Evolutionary conservation across 192 early-diverging fungal species (phyloP), one percentile per base, ranked within the genome.

Genomic region (Coemansia umbellata): DNA sequence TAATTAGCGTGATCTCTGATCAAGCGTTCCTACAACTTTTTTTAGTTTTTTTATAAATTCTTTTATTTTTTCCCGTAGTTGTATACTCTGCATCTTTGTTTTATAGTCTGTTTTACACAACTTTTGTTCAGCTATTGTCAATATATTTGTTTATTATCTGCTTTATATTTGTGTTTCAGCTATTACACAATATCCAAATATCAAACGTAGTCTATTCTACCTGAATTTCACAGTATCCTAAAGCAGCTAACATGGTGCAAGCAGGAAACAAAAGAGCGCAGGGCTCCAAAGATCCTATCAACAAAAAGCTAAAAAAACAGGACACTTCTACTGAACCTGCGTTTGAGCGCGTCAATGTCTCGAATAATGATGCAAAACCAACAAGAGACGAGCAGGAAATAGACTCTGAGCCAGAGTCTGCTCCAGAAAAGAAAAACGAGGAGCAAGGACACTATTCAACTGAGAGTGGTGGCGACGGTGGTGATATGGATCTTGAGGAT

Each of bases 401-500:
- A 44, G 53, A 35, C 14, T 3, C 31, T 3, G 31, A 30, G 5
- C 23, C 6, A 13, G 50, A 43, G 21, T 9, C 17, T n/a, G n/a
- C 31, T 4, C 2, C 41, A 22, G 24, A 23, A 44, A 33, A 1
- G 21, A 17, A 4, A n/a, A n/a, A n/a, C n/a, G n/a, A n/a, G n/a
- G 21, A 45, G 13, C n/a, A 33, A 19, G 40, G 14, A 18, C 31
- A 10, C 23, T 6, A 41, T 4, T 21, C 15, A 1, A 7, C 31
- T 1, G n/a, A 45, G 6, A 26, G 22, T 17, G 37, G 30, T 3
- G 48, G 33, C 22, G 9, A 53, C 5, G 21, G 32, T 8, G 37
- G 17, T 10, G 18, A 32, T 15, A 1, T 4, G 14, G 45, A 15
- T 87, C 15, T 18, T 39, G 24, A 15, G 4, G 40, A 18, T 5